phyloP scores from a whole-genome alignment of 192 early-diverging fungal genomes.

The Coemansia biformis region DNA sequence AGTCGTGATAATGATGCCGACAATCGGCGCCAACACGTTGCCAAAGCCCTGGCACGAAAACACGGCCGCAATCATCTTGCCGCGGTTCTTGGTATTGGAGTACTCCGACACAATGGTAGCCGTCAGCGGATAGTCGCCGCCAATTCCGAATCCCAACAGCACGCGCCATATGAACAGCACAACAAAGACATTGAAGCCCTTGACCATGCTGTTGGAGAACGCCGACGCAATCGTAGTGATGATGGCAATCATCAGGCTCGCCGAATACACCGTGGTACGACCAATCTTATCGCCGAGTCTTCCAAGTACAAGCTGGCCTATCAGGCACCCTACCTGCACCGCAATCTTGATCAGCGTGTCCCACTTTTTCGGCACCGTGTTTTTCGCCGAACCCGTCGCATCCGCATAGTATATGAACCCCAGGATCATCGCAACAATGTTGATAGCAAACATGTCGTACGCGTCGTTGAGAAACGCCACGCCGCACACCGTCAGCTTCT shows the following conservation, averaged over 20 bases:
- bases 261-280: conserved; percentile 82
- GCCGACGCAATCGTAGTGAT: conserved; percentile 76
- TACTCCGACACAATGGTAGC: conserved; percentile 93
- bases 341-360: conserved; percentile 86
- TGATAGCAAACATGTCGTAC: conserved; percentile 95
- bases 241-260: conserved; percentile 88
- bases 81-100: conserved; percentile 70
- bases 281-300: conserved; percentile 83
- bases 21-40: conserved; percentile 72
- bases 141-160: conserved; percentile 87
- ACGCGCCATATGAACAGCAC: conserved; percentile 86
- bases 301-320: conserved; percentile 90
- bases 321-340: conserved; percentile 80
- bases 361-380: conserved; percentile 60
- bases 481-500: conserved; percentile 67
- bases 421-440: conserved; percentile 84
- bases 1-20: conserved; percentile 66
- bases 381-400: conserved; percentile 25
- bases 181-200: conserved; percentile 61
- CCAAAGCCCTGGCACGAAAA: conserved; percentile 95
- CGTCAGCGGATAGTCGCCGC: conserved; percentile 93
- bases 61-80: conserved; percentile 83
- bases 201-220: conserved; percentile 62
- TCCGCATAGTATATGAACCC: conserved; percentile 61
- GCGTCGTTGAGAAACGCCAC: conserved; percentile 89